These are phyloP conservation scores for Glarea lozoyensis DNA, from an alignment of 495 filamentous ascomycete genomes.

Conservation along the genomic window DNA sequence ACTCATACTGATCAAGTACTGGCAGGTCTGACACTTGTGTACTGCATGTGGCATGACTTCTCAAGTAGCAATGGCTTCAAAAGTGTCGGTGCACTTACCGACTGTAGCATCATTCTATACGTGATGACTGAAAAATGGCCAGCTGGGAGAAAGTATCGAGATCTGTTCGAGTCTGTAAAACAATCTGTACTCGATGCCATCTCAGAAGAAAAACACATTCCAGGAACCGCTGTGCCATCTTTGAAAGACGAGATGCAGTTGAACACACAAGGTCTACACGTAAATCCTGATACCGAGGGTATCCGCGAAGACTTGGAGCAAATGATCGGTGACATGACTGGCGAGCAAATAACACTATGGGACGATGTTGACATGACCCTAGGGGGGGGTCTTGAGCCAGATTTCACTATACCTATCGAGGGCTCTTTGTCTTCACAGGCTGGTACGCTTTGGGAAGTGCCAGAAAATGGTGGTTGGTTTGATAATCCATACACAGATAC, in stretches of 20 bases:
- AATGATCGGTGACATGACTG: slow-evolving; percentile 12
- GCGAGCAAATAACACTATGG: slow-evolving; percentile 16
- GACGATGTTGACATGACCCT: slow-evolving; percentile 15
- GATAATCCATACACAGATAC: no score
- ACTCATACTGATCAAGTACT: no score
- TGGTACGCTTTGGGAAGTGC: background rate
- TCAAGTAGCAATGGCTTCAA: slow-evolving; percentile 14
- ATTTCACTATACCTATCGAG: background rate
- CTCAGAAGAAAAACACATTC: slow-evolving; percentile 24
- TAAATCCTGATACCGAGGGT: background rate
- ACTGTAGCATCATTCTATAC: slow-evolving; percentile 44
- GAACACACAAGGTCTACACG: slow-evolving; percentile 1
- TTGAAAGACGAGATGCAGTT: slow-evolving; percentile 8
- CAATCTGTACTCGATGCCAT: slow-evolving; percentile 21
- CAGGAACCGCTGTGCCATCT: slow-evolving; percentile 19
- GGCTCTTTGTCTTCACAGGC: background rate
- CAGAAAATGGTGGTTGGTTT: no score
- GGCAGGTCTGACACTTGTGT: slow-evolving; percentile 32
- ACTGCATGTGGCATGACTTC: slow-evolving; percentile 25
- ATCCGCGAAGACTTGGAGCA: slow-evolving; percentile 7
- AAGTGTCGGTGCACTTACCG: slow-evolving; percentile 20
- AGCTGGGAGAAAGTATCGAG: slow-evolving; percentile 44
- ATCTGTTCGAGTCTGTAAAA: slow-evolving; percentile 39
- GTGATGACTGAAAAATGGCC: slow-evolving; percentile 44
- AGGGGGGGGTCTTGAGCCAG: background rate